Evolutionary conservation across 2,329 filamentous ascomycete species (phyloP), one percentile per base, ranked within the genome.

Genomic region (Cordyceps militaris): DNA sequence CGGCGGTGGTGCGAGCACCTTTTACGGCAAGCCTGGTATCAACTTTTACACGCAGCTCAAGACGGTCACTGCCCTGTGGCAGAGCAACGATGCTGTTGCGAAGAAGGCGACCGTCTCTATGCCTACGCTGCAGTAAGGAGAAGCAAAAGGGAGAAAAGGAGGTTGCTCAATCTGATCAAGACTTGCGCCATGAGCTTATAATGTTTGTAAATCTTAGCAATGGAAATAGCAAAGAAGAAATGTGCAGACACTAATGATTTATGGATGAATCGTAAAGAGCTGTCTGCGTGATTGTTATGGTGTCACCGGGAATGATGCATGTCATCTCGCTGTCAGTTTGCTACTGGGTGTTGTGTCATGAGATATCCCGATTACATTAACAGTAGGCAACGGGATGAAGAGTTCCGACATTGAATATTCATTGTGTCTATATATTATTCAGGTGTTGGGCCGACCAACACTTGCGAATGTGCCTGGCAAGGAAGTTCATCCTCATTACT

Each of bases 1-100:
- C 0, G 94, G 93, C 56, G 92, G 92, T 54, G 93, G 94, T 61
- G 88, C 89, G 38, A 96, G 84, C 76, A 96, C 91, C 16, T 97
- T 99, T 72, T 99, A 99, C 74, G 94, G 94, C 64, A 88, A 89
- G 74, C 90, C 91, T 0, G 94, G 93, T 24, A 75, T 99, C 70
- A 86, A 89, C 70, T 99, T 99, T 71, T 97, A 96, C 74, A 99
- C 94, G 3, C 94, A 97, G 76, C 83, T 89, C 69, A 97, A 99
- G 88, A 99, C 94, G 3, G 94, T 99, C 50, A 99, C 94, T 55
- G 87, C 90, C 64, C 76, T 95, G 70, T 99, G 94, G 94, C 84
- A 85, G 68, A 85, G 82, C 61, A 85, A 92, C 67, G 92, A 97
- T 75, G 92, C 91, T 1, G 82, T 94, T 50, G 86, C 85, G 57